phyloP scores from a whole-genome alignment of 257 asterid species.

The Prunella vulgaris region DNA sequence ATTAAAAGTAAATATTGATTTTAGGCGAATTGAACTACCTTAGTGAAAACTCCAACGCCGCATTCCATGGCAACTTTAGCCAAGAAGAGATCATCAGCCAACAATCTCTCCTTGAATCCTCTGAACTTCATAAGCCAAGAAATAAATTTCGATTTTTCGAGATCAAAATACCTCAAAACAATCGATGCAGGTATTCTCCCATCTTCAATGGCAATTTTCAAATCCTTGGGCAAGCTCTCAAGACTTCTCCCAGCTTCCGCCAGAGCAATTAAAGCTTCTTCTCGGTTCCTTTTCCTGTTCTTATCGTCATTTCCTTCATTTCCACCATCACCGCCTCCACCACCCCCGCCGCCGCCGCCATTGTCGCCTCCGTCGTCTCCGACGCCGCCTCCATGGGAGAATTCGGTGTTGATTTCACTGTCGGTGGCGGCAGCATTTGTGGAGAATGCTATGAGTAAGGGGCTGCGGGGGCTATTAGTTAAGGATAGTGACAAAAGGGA shows the following conservation, averaged over 20 bases:
- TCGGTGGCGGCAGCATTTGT: constrained; percentile 29
- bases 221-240: constrained; percentile 73
- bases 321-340: constrained; percentile 14
- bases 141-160: constrained; percentile 55
- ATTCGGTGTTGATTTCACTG: constrained; percentile 1
- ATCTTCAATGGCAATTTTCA: constrained; percentile 56
- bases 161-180: constrained; percentile 54
- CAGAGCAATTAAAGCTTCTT: constrained; percentile 42
- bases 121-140: constrained; percentile 68
- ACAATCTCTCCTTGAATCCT: constrained; percentile 80
- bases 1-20: background rate
- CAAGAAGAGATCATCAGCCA: constrained; percentile 91
- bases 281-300: constrained; percentile 35
- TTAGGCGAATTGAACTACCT: constrained; percentile 37
- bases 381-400: constrained; percentile 25
- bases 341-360: constrained; percentile 40
- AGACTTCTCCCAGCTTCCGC: constrained; percentile 59
- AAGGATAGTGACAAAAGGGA: constrained; percentile 15
- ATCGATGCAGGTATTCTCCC: constrained; percentile 71
- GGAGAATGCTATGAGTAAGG: constrained; percentile 30
- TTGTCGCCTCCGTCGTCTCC: constrained; percentile 28
- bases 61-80: constrained; percentile 82
- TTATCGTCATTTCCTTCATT: constrained; percentile 29
- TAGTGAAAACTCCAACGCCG: constrained; percentile 84
- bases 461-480: constrained; percentile 16